Conservation (phyloP, 2,329 filamentous ascomycete genomes). For the Fusarium sp. region DNA sequence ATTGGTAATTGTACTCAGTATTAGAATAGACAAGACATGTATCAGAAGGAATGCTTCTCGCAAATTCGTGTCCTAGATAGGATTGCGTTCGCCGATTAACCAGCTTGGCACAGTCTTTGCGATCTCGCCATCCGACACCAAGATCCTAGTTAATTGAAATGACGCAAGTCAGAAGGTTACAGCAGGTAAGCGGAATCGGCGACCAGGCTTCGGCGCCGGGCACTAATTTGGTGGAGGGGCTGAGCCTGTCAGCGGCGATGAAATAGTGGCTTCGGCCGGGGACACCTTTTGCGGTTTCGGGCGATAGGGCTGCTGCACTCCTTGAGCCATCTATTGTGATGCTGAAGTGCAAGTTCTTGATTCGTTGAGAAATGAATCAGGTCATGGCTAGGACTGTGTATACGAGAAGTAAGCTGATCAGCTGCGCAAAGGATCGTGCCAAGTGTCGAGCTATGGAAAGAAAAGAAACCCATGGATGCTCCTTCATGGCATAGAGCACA, state of each 20-base stretch:
- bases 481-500: neutral
- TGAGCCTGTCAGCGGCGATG: neutral
- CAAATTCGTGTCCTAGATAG: neutral
- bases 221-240: neutral
- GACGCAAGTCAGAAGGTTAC: neutral
- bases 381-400: neutral
- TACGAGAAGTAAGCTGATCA: neutral
- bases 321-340: neutral
- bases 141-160: neutral
- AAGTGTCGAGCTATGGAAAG: neutral
- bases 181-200: neutral
- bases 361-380: neutral
- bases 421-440: neutral
- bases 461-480: neutral
- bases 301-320: neutral
- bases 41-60: neutral
- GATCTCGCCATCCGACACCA: neutral
- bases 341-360: neutral
- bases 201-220: neutral
- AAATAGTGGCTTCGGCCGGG: neutral
- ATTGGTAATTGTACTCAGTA: neutral
- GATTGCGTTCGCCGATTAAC: neutral
- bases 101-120: neutral
- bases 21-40: neutral
- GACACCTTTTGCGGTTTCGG: neutral